Percentiles rank a stretch among this genome's conserved stretches.
Evolutionary conservation across 768 basidiomycete species (phyloP).

Genomic region (Agrocybe praecox): DNA sequence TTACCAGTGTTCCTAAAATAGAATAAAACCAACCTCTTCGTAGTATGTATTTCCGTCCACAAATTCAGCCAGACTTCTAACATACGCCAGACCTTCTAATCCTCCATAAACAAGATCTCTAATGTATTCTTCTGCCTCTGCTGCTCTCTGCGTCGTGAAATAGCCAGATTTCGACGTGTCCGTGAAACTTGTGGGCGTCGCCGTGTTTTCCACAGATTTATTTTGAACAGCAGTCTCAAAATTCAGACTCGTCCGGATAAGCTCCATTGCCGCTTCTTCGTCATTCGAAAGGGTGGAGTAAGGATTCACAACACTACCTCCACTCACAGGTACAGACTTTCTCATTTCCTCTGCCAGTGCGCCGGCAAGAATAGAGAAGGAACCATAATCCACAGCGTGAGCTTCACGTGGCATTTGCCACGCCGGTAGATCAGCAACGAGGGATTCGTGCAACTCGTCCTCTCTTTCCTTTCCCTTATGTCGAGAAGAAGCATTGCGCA

Average conservation of each 20-base stretch:
- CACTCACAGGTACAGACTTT: constrained; percentile 10
- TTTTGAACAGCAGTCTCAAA: constrained; percentile 25
- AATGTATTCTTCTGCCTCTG: constrained; percentile 67
- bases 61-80: constrained; percentile 78
- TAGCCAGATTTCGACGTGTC: constrained; percentile 32
- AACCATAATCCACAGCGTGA: constrained; percentile 62
- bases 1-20: not conserved
- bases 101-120: constrained; percentile 81
- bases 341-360: constrained; percentile 47
- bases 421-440: constrained; percentile 34
- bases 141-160: constrained; percentile 51
- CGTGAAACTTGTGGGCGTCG: constrained; percentile 8
- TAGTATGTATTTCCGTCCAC: constrained; percentile 39
- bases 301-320: constrained; percentile 3
- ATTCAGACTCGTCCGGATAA: constrained; percentile 41
- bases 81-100: constrained; percentile 74
- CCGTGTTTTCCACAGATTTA: constrained; percentile 1
- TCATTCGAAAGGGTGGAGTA: constrained; percentile 28
- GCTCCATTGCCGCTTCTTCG: constrained; percentile 31
- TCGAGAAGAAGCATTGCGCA: constrained; percentile 51
- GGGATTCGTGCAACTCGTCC: constrained; percentile 27
- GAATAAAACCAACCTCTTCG: constrained; percentile 7
- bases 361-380: constrained; percentile 55
- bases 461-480: constrained; percentile 55
- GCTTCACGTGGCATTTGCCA: constrained; percentile 57